phyloP scores from a whole-genome alignment of 2,329 filamentous ascomycete genomes.

The Colletotrichum theobromicola region DNA sequence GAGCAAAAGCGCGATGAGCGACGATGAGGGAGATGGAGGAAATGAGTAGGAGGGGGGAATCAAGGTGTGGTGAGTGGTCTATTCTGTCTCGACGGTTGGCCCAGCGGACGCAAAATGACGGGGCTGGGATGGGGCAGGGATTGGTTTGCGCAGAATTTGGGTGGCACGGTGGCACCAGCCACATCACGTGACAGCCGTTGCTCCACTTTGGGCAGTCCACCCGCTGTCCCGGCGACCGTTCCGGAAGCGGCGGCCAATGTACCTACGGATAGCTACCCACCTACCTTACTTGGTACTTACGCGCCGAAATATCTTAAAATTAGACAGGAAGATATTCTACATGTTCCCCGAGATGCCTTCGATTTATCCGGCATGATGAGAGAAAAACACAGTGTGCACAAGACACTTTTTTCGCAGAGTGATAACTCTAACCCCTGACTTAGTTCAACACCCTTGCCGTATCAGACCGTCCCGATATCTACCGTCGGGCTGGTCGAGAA shows the following conservation, averaged over 20 bases:
- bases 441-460: neutral
- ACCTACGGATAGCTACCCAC: neutral
- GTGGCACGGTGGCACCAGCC: conserved; percentile 11
- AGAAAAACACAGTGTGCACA: neutral
- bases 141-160: conserved; percentile 15
- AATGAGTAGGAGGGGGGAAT: conserved; percentile 21
- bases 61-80: conserved; percentile 18
- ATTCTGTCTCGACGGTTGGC: conserved; percentile 13
- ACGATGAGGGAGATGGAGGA: conserved; percentile 21
- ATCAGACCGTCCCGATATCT: neutral
- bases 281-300: neutral
- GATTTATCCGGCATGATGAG: neutral
- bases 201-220: neutral
- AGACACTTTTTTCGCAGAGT: neutral
- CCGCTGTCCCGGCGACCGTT: conserved; percentile 17
- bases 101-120: conserved; percentile 23
- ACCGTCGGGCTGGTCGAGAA: neutral
- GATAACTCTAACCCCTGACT: neutral
- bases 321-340: fast-evolving
- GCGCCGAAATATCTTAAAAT: neutral
- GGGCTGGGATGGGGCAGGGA: conserved; percentile 23
- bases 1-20: conserved; percentile 18
- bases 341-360: neutral
- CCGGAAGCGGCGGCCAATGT: conserved; percentile 5
- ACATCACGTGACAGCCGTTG: conserved; percentile 15